Base-by-base conservation (phyloP, 75 land plant species). In the Ceratopteris richardii region DNA sequence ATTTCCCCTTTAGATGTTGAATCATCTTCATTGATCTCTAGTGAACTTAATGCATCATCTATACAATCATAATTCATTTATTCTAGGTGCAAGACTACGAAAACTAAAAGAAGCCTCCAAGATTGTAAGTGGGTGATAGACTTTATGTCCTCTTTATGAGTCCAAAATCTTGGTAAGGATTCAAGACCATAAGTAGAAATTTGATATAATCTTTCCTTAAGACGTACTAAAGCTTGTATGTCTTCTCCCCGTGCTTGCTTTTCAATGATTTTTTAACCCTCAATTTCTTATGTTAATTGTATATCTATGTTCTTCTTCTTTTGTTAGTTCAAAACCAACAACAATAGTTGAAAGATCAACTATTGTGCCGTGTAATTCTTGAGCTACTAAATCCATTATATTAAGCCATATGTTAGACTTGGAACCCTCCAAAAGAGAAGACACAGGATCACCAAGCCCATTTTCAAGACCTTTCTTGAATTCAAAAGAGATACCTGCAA, bases 181-280 rank as follows among this genome's bases (percentile, higher is more conserved):
- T 90, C 95, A 55, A 71, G 56, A 54, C 88, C 95, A 65, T 75
- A 84, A 31, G 82, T 84, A 73, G 87, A 89, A 31, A 86, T 55
- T 51, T 71, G 75, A 42, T 69, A n/a, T n/a, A n/a, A 89, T 91
- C 88, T 87, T 36, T 90, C 96, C 65, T 90, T 94, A 96, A 94
- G 90, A 17, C 67, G 76, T n/a, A 93, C 72, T 55, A 90, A 44
- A 19, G 81, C 87, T 52, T 74, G 88, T 4, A 69, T 71, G 25
- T 87, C 90, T 77, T 83, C 96, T 66, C 90, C 91, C 66, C 81
- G 73, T 25, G 96, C 83, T 52, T 81, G 85, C 54, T 63, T 76
- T 62, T 78, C 87, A 28, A 93, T 82, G 9, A 90, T 61, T 31
- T 56, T 51, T 57, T 83, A 73, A n/a, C 10, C 80, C 82, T 75